Base-by-base conservation (phyloP, 1,284 basidiomycete genomes). In the Amylostereum areolatum region DNA sequence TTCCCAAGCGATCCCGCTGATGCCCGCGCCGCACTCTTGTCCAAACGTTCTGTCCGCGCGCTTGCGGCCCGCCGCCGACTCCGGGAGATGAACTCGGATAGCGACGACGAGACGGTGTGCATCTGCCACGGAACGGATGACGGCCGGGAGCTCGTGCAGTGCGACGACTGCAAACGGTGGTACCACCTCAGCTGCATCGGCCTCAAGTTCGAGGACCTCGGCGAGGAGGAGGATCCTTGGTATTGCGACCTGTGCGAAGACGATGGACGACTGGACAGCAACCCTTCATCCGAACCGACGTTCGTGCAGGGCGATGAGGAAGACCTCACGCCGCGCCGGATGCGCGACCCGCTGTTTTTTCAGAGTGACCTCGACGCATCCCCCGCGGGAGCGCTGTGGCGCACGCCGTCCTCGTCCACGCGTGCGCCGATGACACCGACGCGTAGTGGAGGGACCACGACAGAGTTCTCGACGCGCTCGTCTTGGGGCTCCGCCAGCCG, bases 181-280 rank as follows among this genome's bases (percentile, higher is more conserved):
- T 89, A 84, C 59, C 87, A 90, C 63, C 69, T 88, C 34, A 66
- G 78, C 43, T 90, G 87, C 62, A 80, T 90, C 48, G 85, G 85
- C 39, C 81, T 89, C 55, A 66, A 64, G 48, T 73, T 71, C 57
- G 73, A 78, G 41, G 80, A 87, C 46, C 68, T 89, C n/a, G 87
- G 85, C 5, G 73, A 65, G 40, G 84, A 86, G 59, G 84, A 87
- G 55, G 84, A 88, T 56, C 78, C 78, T 2, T 89, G 86, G 85
- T 89, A 76, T 61, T 89, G 86, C 62, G 64, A 65, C 31, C 66
- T 66, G 47, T 87, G 85, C 52, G 62, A 72, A 43, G 60, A 56
- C 29, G 46, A 57, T 45, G 66, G 62, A 37, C 60, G 65, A 49
- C 66, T 66, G 51, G 70, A 66, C 37, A 71, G 73, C 24, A 46